phyloP scores from a whole-genome alignment of 2,329 filamentous ascomycete genomes.

The Lecanicillium sp. region DNA sequence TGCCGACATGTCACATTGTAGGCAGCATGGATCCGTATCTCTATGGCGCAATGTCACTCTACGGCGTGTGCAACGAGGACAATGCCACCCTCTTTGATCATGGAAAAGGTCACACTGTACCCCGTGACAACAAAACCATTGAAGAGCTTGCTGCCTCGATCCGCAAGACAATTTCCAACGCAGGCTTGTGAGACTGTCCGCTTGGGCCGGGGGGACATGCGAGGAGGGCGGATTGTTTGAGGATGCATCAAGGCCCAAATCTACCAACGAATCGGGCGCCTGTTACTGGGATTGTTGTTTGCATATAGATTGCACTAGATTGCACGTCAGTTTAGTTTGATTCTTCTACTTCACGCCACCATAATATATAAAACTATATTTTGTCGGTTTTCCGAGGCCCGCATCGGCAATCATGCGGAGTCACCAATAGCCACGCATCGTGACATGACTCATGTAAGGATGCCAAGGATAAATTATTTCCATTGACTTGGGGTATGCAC shows the following conservation, averaged over 20 bases:
- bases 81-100: conserved; percentile 57
- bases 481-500: too few species aligned
- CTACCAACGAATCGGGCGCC: background rate
- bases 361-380: too few species aligned
- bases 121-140: conserved; percentile 44
- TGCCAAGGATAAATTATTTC: too few species aligned
- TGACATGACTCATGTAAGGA: too few species aligned
- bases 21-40: conserved; percentile 55
- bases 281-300: background rate
- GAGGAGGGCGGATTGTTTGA: background rate
- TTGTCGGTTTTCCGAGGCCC: too few species aligned
- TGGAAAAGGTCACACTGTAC: conserved; percentile 58
- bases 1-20: conserved; percentile 48
- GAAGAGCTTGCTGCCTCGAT: conserved; percentile 34
- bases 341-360: too few species aligned
- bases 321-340: too few species aligned
- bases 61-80: conserved; percentile 56
- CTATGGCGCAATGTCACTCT: conserved; percentile 54
- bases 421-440: too few species aligned
- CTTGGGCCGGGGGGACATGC: background rate
- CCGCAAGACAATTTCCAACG: conserved; percentile 33
- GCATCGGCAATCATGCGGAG: too few species aligned
- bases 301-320: too few species aligned
- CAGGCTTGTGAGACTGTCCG: background rate
- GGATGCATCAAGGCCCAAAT: background rate